A percentile compares a stretch with the other conserved stretches of the same genome.
Conservation (phyloP, 2,329 filamentous ascomycete species). For the Sporothrix brasiliensis region DNA sequence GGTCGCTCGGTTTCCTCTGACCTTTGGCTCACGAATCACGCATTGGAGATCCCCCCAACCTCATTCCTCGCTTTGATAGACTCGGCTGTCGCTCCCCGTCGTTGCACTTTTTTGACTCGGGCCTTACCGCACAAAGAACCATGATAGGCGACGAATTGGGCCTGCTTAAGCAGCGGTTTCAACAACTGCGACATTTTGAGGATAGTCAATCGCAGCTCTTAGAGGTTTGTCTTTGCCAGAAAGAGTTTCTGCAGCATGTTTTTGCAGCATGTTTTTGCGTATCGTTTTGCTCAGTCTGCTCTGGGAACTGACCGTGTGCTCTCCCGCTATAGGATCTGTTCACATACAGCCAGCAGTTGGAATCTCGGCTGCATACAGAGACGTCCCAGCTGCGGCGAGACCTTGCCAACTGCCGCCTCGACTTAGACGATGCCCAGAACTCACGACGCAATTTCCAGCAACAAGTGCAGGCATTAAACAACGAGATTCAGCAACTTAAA, state of each 20-base stretch:
- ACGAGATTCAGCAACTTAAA: constrained; percentile 43
- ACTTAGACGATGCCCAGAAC: constrained; percentile 54
- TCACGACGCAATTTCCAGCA: constrained; percentile 56
- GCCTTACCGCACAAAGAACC: background rate
- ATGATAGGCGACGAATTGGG: constrained; percentile 14
- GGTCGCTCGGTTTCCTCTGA: background rate
- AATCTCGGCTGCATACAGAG: constrained; percentile 50
- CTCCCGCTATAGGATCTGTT: constrained; percentile 50
- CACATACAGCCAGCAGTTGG: constrained; percentile 50
- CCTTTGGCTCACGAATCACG: background rate
- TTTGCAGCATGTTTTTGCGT: background rate
- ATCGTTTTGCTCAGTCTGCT: background rate
- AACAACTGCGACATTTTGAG: constrained; percentile 25
- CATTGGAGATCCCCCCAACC: no score
- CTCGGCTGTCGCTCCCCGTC: background rate
- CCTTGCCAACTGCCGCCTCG: constrained; percentile 52
- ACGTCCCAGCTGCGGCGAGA: constrained; percentile 49
- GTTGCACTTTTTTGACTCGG: background rate
- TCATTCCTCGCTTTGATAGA: background rate
- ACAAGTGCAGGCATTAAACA: constrained; percentile 48
- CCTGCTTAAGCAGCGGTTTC: constrained; percentile 15
- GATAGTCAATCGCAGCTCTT: constrained; percentile 26
- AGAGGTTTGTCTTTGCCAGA: background rate
- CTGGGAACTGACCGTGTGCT: background rate
- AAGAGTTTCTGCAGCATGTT: background rate